phyloP scores from a whole-genome alignment of 1,284 basidiomycete species.

The Cutaneotrichosporon sp. region DNA sequence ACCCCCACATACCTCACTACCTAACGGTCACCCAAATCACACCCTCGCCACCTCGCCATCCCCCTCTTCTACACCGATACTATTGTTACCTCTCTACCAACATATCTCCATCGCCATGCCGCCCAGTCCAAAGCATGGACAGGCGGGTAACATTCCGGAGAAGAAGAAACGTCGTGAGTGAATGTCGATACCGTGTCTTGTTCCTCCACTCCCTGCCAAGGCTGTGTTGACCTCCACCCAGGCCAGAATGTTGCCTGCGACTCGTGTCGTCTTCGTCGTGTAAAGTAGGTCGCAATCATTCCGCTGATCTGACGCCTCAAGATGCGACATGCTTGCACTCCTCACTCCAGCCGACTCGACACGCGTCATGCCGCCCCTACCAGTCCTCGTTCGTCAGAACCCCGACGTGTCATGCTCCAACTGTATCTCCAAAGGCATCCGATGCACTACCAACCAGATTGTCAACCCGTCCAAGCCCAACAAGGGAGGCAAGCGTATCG shows the following conservation, averaged over 20 bases:
- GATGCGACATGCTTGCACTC: slow-evolving; percentile 36
- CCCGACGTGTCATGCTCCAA: slow-evolving; percentile 40
- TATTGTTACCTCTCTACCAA: background rate
- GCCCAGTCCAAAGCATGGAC: background rate
- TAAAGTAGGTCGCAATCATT: slow-evolving; percentile 34
- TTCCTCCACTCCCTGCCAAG: background rate
- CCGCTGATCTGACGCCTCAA: background rate
- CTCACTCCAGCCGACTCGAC: slow-evolving; percentile 23
- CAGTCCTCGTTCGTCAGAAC: slow-evolving; percentile 32
- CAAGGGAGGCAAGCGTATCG: slow-evolving; percentile 46
- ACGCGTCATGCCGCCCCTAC: slow-evolving; percentile 13
- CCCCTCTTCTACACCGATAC: background rate
- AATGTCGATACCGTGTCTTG: background rate
- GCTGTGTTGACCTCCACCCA: slow-evolving; percentile 17
- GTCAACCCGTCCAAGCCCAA: slow-evolving; percentile 43
- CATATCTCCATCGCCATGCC: slow-evolving; percentile 8
- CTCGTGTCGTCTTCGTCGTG: slow-evolving; percentile 40
- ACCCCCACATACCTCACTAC: background rate
- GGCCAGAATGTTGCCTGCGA: slow-evolving; percentile 47
- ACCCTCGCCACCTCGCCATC: slow-evolving; percentile 1
- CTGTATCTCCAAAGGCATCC: slow-evolving; percentile 42
- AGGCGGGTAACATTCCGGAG: slow-evolving; percentile 5
- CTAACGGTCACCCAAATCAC: background rate
- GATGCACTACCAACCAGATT: slow-evolving; percentile 43
- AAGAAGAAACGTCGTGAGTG: slow-evolving; percentile 39